A percentile compares a stretch with the other conserved stretches of the same genome.
phyloP scores from a whole-genome alignment of 179 eudicot genomes.

The Beta macrorhiza region DNA sequence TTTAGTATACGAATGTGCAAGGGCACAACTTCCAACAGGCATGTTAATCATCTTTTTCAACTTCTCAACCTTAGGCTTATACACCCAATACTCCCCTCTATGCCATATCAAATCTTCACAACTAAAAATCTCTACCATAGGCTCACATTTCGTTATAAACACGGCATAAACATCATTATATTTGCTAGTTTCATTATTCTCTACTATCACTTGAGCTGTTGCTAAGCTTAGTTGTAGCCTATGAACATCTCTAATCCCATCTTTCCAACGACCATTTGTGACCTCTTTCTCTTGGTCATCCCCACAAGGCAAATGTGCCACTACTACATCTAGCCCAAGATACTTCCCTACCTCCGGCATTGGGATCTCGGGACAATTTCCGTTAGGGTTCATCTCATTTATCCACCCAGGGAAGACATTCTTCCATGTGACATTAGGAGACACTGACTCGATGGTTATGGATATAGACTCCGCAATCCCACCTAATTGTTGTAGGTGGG shows the following conservation, averaged over 20 bases:
- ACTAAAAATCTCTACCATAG: conserved; percentile 72
- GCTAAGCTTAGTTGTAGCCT: conserved; percentile 62
- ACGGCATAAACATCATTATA: conserved; percentile 38
- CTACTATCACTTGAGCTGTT: conserved; percentile 50
- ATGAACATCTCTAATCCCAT: conserved; percentile 46
- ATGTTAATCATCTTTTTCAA: conserved; percentile 41
- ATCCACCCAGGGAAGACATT: conserved; percentile 50
- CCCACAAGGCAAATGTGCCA: conserved; percentile 49
- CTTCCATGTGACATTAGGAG: conserved; percentile 32
- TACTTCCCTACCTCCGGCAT: conserved; percentile 47
- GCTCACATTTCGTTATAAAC: conserved; percentile 53
- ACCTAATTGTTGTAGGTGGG: conserved; percentile 2
- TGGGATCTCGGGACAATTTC: conserved; percentile 49
- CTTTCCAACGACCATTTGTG: neutral
- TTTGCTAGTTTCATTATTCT: conserved; percentile 29
- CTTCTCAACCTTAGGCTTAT: conserved; percentile 52
- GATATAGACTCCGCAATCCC: conserved; percentile 24
- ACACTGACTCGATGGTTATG: conserved; percentile 39
- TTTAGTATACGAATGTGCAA: conserved; percentile 26
- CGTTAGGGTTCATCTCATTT: conserved; percentile 30
- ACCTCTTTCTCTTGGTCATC: neutral
- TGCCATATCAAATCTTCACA: conserved; percentile 68
- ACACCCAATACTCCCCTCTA: conserved; percentile 48
- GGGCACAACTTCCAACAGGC: conserved; percentile 54
- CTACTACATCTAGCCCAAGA: conserved; percentile 44